Conservation (phyloP, 805 yeast genomes). For the Candida endomychidarum region DNA sequence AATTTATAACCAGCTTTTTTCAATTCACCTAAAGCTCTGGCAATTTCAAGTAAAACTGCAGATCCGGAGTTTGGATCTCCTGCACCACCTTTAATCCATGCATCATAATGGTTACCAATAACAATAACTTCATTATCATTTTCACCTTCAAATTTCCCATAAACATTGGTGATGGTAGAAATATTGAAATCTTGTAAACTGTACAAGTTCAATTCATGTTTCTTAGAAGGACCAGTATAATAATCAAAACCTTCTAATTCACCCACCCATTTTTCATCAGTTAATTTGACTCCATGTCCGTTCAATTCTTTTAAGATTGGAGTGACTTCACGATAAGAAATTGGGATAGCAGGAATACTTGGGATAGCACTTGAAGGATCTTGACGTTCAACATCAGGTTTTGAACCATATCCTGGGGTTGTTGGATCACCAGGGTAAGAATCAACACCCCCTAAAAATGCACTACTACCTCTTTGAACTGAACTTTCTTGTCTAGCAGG, state of each 20-base stretch:
- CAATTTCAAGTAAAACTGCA: conserved; percentile 42
- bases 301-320: conserved; percentile 43
- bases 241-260: conserved; percentile 42
- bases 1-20: conserved; percentile 37
- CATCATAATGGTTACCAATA: conserved; percentile 47
- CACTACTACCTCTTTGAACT: conserved; percentile 63
- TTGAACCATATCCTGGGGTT: conserved; percentile 69
- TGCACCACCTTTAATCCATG: conserved; percentile 50
- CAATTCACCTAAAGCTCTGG: conserved; percentile 42
- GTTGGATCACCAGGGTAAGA: conserved; percentile 74
- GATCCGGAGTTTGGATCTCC: conserved; percentile 49
- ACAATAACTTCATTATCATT: conserved; percentile 38
- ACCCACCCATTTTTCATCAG: conserved; percentile 37
- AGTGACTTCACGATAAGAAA: conserved; percentile 43
- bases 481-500: conserved; percentile 63
- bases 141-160: conserved; percentile 44
- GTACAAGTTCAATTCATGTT: conserved; percentile 39
- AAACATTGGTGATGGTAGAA: conserved; percentile 43
- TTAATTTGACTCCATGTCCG: conserved; percentile 34
- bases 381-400: conserved; percentile 35
- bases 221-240: conserved; percentile 38
- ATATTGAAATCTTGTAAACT: conserved; percentile 41
- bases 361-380: conserved; percentile 38
- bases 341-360: conserved; percentile 43
- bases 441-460: conserved; percentile 49